These are phyloP conservation scores for Firmiana major DNA, from an alignment of 345 rosid species.

Conservation along the genomic window DNA sequence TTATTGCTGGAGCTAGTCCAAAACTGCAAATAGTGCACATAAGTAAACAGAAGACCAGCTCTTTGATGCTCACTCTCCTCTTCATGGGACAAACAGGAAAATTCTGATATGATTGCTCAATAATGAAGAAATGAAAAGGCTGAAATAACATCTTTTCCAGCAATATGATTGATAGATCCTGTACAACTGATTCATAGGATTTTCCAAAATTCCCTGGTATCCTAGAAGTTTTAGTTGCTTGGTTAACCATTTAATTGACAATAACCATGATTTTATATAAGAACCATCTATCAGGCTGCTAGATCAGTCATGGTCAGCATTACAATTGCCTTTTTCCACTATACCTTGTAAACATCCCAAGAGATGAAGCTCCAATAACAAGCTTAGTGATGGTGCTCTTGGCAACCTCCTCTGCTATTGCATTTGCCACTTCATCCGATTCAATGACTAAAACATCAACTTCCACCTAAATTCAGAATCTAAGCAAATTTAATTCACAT, in stretches of 20 bases:
- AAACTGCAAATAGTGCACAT: not conserved
- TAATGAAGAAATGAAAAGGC: not conserved
- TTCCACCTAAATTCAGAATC: constrained; percentile 40
- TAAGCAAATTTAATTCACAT: constrained; percentile 3
- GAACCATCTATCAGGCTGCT: not conserved
- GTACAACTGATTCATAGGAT: not conserved
- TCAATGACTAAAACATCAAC: constrained; percentile 56
- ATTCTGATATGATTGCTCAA: not conserved
- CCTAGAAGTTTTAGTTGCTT: not conserved
- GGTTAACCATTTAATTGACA: too few species aligned
- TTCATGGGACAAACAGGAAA: not conserved
- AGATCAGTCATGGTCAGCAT: not conserved
- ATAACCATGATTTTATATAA: not conserved
- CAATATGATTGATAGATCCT: not conserved
- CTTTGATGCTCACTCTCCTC: not conserved
- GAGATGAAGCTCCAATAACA: constrained; percentile 72
- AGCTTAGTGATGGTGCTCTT: constrained; percentile 49
- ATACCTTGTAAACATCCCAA: constrained; percentile 65
- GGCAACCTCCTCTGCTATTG: constrained; percentile 67
- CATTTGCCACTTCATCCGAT: constrained; percentile 60
- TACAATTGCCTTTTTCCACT: not conserved
- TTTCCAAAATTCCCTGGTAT: not conserved
- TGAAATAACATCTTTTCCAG: not conserved
- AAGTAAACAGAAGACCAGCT: not conserved
- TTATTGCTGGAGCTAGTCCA: not conserved